Evolutionary conservation across 2,329 filamentous ascomycete species (phyloP).

Genomic region (Sclerotinia nivalis): DNA sequence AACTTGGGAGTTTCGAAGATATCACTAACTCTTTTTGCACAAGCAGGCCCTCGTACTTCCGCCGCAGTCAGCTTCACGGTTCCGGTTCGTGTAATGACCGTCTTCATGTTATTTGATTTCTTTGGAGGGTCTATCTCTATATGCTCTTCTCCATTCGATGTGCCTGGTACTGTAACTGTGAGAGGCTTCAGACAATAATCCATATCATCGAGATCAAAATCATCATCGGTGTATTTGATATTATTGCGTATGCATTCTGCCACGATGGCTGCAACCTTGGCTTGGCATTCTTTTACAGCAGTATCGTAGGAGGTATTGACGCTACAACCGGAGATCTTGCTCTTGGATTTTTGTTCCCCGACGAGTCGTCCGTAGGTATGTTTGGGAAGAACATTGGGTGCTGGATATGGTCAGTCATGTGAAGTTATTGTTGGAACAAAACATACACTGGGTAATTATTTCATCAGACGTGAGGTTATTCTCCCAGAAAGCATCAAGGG

Average conservation of each 20-base stretch:
- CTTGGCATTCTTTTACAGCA: constrained; percentile 65
- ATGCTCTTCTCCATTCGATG: neutral
- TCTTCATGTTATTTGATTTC: neutral
- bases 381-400: constrained; percentile 18
- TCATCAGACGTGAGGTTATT: neutral
- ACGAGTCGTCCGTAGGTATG: constrained; percentile 7
- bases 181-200: constrained; percentile 27
- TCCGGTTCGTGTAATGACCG: constrained; percentile 23
- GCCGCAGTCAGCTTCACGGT: constrained; percentile 17
- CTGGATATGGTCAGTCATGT: constrained; percentile 1
- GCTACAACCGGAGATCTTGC: neutral
- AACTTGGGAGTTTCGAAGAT: constrained; percentile 78
- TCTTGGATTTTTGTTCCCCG: neutral
- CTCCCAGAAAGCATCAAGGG: constrained; percentile 19
- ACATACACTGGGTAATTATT: constrained; percentile 1
- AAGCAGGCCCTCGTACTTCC: constrained; percentile 30
- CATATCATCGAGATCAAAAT: constrained; percentile 72
- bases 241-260: constrained; percentile 70
- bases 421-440: neutral
- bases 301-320: constrained; percentile 66
- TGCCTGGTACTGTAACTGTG: neutral
- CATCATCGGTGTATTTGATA: constrained; percentile 76
- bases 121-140: neutral
- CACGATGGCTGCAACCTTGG: constrained; percentile 60
- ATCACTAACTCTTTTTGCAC: constrained; percentile 64